Base-by-base conservation (phyloP, 1,284 basidiomycete genomes). In the Inonotus obliquus region DNA sequence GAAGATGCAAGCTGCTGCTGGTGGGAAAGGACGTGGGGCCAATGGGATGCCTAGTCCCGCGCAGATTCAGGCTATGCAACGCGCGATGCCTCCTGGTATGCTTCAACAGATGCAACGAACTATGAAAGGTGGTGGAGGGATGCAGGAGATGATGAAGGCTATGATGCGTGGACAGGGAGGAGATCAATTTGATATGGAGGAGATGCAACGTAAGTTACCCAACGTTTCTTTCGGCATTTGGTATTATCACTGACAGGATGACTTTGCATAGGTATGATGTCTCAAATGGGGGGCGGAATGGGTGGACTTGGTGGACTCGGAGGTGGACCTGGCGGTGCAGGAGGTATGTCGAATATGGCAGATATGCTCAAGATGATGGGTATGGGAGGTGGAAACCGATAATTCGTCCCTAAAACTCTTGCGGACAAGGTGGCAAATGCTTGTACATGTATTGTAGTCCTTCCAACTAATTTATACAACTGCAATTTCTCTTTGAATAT, bases 131-230 rank as follows among this genome's bases (percentile, higher is more conserved):
- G 91, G 91, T 5, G 88, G 89, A 39, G 92, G 91, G n/a, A 91
- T 94, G 77, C 91, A 94, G 70, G 93, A 95, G 73, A 94, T 96
- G 90, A 92, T 96, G 91, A 91, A 91, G 72, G 90, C 93, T 27
- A 92, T 95, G 89, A 94, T 96, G 92, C 90, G 91, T 67, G 89
- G 91, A 6, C 87, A 91, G 68, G 91, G 90, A 67, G 89, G 89
- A 21, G 87, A 92, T 70, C 86, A 90, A 66, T 74, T 86, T 65
- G 91, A 92, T 69, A 86, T 92, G 84, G 89, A 91, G 67, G 90
- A 93, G 71, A 91, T 92, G 88, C 89, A 93, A 74, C 81, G 91
- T 88, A 75, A 65, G 81, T 74, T 64, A 49, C 47, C 23, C 6
- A 9, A 27, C 19, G 13, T 53, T 53, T 45, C 49, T 49, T 17